These are phyloP conservation scores for Trifolium pratense DNA, from an alignment of 306 rosid genomes.

Conservation along the genomic window DNA sequence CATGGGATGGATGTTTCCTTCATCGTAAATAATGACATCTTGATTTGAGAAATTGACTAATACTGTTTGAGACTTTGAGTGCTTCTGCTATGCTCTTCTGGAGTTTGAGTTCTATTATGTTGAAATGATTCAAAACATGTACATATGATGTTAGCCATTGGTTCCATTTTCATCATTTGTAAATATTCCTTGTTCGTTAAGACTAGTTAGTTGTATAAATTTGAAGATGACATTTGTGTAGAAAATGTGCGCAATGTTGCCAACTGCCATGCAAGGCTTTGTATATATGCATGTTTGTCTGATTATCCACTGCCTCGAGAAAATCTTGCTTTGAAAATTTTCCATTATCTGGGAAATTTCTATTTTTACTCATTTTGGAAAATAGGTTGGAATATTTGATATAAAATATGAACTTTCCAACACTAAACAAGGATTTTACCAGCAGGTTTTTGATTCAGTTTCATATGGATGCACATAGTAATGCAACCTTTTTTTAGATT, in stretches of 20 bases:
- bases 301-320: neutral
- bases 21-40: conserved; percentile 38
- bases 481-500: neutral
- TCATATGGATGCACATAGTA: neutral
- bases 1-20: conserved; percentile 85
- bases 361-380: neutral
- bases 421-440: neutral
- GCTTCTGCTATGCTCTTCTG: conserved; percentile 30
- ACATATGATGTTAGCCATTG: conserved; percentile 18
- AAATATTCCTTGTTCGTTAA: conserved; percentile 24
- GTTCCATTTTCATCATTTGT: conserved; percentile 21
- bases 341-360: neutral
- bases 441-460: neutral
- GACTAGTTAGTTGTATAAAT: conserved; percentile 31
- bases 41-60: conserved; percentile 29
- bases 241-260: conserved; percentile 17
- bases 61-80: neutral
- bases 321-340: conserved; percentile 1
- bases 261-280: neutral
- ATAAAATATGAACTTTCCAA: neutral
- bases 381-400: neutral
- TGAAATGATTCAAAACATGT: conserved; percentile 26
- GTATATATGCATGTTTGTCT: neutral
- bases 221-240: conserved; percentile 12
- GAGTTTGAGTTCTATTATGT: conserved; percentile 30